phyloP scores from a whole-genome alignment of 176 grass and related monocot genomes.

The Bothriochloa decipiens region DNA sequence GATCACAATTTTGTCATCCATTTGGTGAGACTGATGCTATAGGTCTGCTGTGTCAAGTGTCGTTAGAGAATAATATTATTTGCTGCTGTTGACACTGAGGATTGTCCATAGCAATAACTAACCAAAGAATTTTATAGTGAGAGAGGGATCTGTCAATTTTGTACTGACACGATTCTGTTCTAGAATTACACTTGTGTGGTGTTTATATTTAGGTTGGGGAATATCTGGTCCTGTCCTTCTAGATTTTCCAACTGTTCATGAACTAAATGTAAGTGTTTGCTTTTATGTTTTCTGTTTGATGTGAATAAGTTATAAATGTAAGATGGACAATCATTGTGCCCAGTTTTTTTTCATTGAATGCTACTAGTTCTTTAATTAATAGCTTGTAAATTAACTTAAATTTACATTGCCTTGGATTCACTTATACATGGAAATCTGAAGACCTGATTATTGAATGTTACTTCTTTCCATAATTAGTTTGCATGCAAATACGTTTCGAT shows the following conservation, averaged over 20 bases:
- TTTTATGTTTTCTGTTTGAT: neutral
- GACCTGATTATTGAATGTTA: constrained; percentile 3
- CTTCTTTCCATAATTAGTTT: neutral
- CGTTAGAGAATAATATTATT: neutral
- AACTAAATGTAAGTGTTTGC: constrained; percentile 17
- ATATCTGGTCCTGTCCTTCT: neutral
- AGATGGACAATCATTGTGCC: neutral
- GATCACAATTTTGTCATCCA: neutral
- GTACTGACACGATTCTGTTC: neutral
- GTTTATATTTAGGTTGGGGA: neutral
- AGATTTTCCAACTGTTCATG: neutral
- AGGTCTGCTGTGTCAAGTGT: neutral
- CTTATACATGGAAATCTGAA: neutral
- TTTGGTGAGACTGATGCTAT: neutral
- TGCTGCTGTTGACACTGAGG: neutral
- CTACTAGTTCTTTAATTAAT: neutral
- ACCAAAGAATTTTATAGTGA: neutral
- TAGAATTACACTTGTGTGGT: neutral
- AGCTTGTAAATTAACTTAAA: neutral
- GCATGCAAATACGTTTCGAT: neutral
- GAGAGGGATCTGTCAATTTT: neutral
- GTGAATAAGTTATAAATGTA: constrained; percentile 15
- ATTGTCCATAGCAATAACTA: neutral
- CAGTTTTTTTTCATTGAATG: constrained; percentile 27
- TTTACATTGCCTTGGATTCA: neutral